A percentile compares a stretch with the other conserved stretches of the same genome.
Conservation (phyloP, 768 basidiomycete species). For the Piloderma croceum region DNA sequence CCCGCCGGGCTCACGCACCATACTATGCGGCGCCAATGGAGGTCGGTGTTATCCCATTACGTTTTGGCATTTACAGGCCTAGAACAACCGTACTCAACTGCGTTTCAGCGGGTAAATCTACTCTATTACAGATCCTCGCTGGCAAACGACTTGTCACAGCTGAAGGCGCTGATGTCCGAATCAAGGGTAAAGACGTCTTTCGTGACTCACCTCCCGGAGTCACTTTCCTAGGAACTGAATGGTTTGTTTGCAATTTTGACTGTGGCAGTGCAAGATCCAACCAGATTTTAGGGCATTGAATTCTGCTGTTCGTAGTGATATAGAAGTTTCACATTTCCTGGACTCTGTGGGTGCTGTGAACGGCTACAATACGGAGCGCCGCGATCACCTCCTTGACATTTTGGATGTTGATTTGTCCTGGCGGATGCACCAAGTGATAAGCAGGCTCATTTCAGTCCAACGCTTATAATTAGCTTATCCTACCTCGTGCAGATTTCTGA, state of each 20-base stretch:
- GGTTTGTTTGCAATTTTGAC: no score
- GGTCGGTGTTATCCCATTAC: conserved; percentile 42
- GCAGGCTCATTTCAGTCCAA: no score
- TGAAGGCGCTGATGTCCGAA: conserved; percentile 49
- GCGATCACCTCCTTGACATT: conserved; percentile 83
- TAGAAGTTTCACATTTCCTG: conserved; percentile 88
- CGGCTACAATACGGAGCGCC: conserved; percentile 87
- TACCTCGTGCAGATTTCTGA: conserved; percentile 97
- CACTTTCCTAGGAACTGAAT: conserved; percentile 90
- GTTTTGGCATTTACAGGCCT: conserved; percentile 10
- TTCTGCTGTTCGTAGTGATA: conserved; percentile 91
- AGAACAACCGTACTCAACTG: no score
- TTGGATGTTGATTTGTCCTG: conserved; percentile 94
- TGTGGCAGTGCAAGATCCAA: no score
- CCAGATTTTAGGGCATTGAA: conserved; percentile 90
- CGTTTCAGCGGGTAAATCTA: conserved; percentile 91
- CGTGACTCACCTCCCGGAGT: conserved; percentile 77
- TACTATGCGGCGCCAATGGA: conserved; percentile 92
- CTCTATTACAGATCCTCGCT: conserved; percentile 87
- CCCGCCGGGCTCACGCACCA: conserved; percentile 70
- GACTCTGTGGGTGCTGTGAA: conserved; percentile 97
- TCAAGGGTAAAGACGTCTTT: conserved; percentile 86
- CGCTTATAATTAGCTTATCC: no score
- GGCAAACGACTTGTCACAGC: conserved; percentile 75
- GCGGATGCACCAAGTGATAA: conserved; percentile 95